Evolutionary conservation across 345 rosid species (phyloP).

Genomic region (Pistacia atlantica): DNA sequence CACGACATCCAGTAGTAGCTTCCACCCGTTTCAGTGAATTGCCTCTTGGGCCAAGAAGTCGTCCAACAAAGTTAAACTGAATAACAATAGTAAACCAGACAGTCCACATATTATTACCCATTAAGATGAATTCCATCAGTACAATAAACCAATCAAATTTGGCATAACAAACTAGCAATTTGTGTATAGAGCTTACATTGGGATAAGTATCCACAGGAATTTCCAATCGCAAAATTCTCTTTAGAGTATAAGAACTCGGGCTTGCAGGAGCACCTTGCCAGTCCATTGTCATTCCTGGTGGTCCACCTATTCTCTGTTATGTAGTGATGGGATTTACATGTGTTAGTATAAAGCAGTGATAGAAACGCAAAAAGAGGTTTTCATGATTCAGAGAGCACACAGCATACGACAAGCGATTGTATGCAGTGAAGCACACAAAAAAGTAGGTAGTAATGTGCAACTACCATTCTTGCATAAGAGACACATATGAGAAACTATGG

Average conservation of each 20-base stretch:
- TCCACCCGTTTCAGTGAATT: slow-evolving; percentile 98
- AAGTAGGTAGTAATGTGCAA: neutral
- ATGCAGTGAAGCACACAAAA: slow-evolving; percentile 11
- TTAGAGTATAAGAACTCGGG: slow-evolving; percentile 88
- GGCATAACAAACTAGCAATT: slow-evolving; percentile 6
- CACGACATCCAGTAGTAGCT: slow-evolving; percentile 98
- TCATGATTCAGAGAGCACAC: slow-evolving; percentile 3
- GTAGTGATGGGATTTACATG: neutral
- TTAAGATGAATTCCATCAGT: neutral
- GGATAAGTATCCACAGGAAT: slow-evolving; percentile 95
- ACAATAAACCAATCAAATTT: slow-evolving; percentile 4
- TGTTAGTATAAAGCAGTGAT: slow-evolving; percentile 15
- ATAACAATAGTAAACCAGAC: slow-evolving; percentile 18
- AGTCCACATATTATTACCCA: slow-evolving; percentile 6
- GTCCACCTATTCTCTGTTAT: slow-evolving; percentile 79
- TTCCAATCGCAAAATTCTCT: slow-evolving; percentile 96
- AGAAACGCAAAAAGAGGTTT: neutral
- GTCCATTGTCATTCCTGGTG: slow-evolving; percentile 97
- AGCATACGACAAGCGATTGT: neutral
- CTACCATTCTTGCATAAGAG: neutral
- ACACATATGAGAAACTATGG: too few relatives aligned
- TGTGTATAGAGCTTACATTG: slow-evolving; percentile 42
- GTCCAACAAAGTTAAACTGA: slow-evolving; percentile 97
- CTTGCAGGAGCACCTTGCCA: slow-evolving; percentile 99
- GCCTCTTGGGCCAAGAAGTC: slow-evolving; percentile 98